Evolutionary conservation across 139 green algal genomes (phyloP).

Genomic region (Coccomyxa sp.): DNA sequence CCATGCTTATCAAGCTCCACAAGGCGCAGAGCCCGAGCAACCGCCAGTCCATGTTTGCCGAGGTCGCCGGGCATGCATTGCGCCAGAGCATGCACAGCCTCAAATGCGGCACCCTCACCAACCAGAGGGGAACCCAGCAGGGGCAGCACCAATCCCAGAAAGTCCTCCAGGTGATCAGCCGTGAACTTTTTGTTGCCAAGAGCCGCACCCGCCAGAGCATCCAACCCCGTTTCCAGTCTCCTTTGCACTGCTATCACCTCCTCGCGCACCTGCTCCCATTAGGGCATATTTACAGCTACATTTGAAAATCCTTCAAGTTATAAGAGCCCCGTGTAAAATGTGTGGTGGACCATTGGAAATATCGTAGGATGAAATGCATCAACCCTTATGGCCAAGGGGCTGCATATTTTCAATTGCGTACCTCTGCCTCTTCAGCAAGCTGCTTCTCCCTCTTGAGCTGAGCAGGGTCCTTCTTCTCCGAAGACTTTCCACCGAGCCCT

Average conservation of each 20-base stretch:
- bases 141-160: conserved; percentile 53
- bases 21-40: conserved; percentile 55
- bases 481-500: conserved; percentile 5
- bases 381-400: no score
- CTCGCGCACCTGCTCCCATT: conserved; percentile 39
- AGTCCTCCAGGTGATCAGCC: conserved; percentile 46
- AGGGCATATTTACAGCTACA: not conserved
- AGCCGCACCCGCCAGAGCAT: conserved; percentile 41
- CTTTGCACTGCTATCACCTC: conserved; percentile 46
- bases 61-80: conserved; percentile 58
- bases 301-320: not conserved
- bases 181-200: conserved; percentile 38
- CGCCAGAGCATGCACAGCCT: conserved; percentile 47
- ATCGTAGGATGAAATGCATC: not conserved
- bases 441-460: conserved; percentile 46
- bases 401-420: conserved; percentile 4
- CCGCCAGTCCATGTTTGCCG: conserved; percentile 19
- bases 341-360: not conserved
- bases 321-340: not conserved
- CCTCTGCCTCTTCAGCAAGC: conserved; percentile 59
- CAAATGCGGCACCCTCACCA: conserved; percentile 56
- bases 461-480: conserved; percentile 47
- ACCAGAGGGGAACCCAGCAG: conserved; percentile 66
- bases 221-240: conserved; percentile 51
- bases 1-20: conserved; percentile 37